Evolutionary conservation across 768 basidiomycete species (phyloP).

Genomic region (Flagelloscypha sp.): DNA sequence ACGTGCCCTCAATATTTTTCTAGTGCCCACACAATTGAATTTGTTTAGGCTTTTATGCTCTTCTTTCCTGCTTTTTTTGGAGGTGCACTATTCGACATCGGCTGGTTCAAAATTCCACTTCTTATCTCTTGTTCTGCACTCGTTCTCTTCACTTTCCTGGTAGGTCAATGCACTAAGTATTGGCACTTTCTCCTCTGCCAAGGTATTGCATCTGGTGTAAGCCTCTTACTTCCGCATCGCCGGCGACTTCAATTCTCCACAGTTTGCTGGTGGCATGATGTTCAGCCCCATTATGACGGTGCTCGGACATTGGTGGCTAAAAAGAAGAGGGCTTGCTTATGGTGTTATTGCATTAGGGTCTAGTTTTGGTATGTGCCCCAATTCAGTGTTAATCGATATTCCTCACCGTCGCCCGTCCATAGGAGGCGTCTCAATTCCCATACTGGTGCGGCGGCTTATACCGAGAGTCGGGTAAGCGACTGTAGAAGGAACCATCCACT

Average conservation of each 20-base stretch:
- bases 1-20: not conserved
- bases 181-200: constrained; percentile 51
- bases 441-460: constrained; percentile 31
- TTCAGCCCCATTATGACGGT: constrained; percentile 32
- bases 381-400: too few relatives aligned
- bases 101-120: constrained; percentile 33
- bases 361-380: too few relatives aligned
- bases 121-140: constrained; percentile 27
- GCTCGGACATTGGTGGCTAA: constrained; percentile 42
- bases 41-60: constrained; percentile 31
- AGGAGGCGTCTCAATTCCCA: constrained; percentile 41
- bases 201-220: constrained; percentile 38
- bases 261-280: constrained; percentile 24
- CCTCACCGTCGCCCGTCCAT: too few relatives aligned
- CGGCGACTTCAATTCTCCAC: constrained; percentile 4
- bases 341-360: constrained; percentile 36
- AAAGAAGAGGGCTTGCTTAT: constrained; percentile 30
- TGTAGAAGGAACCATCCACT: too few relatives aligned
- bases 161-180: constrained; percentile 40
- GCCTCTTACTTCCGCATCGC: constrained; percentile 11
- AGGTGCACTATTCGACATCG: constrained; percentile 45
- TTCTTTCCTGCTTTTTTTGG: constrained; percentile 34
- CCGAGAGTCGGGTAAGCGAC: constrained; percentile 19
- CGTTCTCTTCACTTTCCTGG: constrained; percentile 32
- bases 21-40: not conserved